These are phyloP conservation scores for Aschersonia sp. DNA, from an alignment of 2,329 filamentous ascomycete genomes.

Conservation along the genomic window DNA sequence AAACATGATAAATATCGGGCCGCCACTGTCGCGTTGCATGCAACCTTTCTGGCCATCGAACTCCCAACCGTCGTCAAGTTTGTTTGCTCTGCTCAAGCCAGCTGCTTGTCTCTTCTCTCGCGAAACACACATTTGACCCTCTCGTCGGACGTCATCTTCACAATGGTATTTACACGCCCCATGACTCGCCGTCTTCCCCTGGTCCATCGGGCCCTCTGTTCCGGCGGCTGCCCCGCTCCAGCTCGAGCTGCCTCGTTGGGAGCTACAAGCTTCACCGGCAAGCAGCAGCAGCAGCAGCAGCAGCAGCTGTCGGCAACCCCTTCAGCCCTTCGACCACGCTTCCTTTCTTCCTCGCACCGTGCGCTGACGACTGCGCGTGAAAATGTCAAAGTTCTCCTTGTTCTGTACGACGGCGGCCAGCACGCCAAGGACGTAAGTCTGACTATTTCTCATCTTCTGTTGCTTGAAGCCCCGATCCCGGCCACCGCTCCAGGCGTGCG, in stretches of 20 bases:
- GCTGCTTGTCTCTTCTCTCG: too few relatives aligned
- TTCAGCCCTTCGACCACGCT: slow-evolving; percentile 25
- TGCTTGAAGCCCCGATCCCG: neutral
- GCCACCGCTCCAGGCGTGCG: too few relatives aligned
- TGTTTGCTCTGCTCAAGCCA: too few relatives aligned
- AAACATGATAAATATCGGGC: too few relatives aligned
- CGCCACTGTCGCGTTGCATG: too few relatives aligned
- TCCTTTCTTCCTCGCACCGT: slow-evolving; percentile 28
- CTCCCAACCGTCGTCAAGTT: too few relatives aligned
- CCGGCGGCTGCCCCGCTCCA: slow-evolving; percentile 7
- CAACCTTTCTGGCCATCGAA: too few relatives aligned
- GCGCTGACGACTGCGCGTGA: slow-evolving; percentile 32
- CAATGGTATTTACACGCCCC: slow-evolving; percentile 18
- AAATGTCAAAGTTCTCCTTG: slow-evolving; percentile 88
- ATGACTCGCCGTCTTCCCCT: slow-evolving; percentile 12
- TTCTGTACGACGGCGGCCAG: slow-evolving; percentile 83
- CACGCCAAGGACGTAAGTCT: slow-evolving; percentile 68
- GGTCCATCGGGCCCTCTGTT: slow-evolving; percentile 12
- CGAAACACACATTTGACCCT: neutral
- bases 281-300: neutral
- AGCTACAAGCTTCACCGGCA: slow-evolving; percentile 7
- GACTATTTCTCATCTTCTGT: neutral
- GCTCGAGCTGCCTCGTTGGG: slow-evolving; percentile 6
- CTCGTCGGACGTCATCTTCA: neutral
- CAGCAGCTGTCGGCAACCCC: neutral